Evolutionary conservation across 2,329 filamentous ascomycete genomes (phyloP).

Genomic region (Fusarium guadeloupense): DNA sequence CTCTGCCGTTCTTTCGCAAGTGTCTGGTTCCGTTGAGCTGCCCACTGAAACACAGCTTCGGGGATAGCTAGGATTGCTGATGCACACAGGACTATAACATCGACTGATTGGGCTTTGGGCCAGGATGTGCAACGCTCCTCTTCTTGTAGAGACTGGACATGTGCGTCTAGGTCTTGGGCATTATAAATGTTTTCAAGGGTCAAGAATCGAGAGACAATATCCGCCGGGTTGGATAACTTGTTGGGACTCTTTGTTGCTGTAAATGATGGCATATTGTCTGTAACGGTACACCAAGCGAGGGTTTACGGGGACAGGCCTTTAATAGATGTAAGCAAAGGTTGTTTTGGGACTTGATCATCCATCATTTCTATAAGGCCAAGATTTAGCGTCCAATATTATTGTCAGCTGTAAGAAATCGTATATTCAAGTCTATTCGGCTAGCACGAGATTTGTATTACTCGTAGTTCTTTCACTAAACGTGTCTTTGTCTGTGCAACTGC

Average conservation of each 20-base stretch:
- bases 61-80: constrained; percentile 20
- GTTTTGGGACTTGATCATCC: too few relatives aligned
- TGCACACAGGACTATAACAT: constrained; percentile 11
- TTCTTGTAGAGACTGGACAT: background rate
- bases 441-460: background rate
- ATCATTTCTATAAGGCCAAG: too few relatives aligned
- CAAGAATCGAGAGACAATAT: background rate
- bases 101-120: fast-evolving
- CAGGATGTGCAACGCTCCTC: fast-evolving
- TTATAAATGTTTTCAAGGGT: constrained; percentile 19
- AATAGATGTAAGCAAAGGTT: too few relatives aligned
- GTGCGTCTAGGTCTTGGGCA: background rate
- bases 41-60: constrained; percentile 22
- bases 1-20: fast-evolving
- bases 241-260: fast-evolving
- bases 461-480: constrained; percentile 6
- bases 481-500: background rate
- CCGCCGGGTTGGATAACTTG: background rate
- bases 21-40: fast-evolving
- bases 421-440: background rate
- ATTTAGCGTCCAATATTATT: too few relatives aligned
- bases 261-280: constrained; percentile 8
- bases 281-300: too few relatives aligned
- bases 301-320: too few relatives aligned
- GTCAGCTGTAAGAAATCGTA: too few relatives aligned